Percentiles rank a stretch among this genome's conserved stretches.
phyloP scores from a whole-genome alignment of 1,284 basidiomycete species.

The Schizophyllum commune region DNA sequence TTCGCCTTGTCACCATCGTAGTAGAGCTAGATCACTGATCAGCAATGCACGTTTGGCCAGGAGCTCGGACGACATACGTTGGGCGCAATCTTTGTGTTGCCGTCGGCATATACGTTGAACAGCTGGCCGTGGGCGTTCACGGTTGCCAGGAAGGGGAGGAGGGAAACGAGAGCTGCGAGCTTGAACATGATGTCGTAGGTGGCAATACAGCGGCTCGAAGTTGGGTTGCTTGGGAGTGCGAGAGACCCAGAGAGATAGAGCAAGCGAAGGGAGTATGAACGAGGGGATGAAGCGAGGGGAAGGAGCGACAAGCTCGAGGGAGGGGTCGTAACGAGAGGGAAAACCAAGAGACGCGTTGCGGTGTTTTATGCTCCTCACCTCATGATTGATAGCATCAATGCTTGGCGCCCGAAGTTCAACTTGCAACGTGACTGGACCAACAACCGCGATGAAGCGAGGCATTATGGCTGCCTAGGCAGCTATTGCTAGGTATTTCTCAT shows the following conservation, averaged over 20 bases:
- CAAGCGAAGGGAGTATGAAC: background rate
- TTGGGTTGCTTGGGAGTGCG: background rate
- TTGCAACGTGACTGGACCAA: background rate
- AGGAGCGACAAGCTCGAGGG: background rate
- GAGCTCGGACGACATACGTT: conserved; percentile 9
- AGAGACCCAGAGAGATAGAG: background rate
- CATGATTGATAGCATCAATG: background rate
- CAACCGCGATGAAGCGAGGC: too few species aligned
- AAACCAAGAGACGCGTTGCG: background rate
- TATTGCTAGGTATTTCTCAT: too few species aligned
- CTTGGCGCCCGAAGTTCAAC: background rate
- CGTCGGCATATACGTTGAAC: conserved; percentile 9
- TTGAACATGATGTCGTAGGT: background rate
- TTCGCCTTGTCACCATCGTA: conserved; percentile 14
- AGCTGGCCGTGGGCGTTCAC: conserved; percentile 16
- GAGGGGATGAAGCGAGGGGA: background rate
- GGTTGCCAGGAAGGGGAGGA: background rate
- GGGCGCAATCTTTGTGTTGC: conserved; percentile 12
- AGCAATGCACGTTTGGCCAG: background rate
- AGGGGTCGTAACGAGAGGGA: background rate
- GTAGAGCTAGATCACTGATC: conserved; percentile 11
- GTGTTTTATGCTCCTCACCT: background rate
- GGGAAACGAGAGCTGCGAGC: background rate
- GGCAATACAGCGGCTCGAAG: background rate
- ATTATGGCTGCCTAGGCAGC: too few species aligned